Conservation (phyloP, 192 early-diverging fungal genomes). For the Paraglomus occultum region DNA sequence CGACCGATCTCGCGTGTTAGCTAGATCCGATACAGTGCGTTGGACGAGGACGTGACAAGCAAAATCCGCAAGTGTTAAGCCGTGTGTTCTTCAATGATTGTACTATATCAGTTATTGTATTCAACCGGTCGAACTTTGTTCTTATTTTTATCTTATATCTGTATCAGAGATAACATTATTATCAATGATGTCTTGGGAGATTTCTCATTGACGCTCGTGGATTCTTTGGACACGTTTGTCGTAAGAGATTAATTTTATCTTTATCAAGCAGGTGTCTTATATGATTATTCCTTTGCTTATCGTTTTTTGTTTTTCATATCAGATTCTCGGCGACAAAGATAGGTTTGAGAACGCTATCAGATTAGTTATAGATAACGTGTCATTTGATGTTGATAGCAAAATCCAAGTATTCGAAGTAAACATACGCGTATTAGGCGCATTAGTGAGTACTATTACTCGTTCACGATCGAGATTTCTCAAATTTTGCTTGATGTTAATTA, state of each 20-base stretch:
- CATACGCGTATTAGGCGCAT: constrained; percentile 85
- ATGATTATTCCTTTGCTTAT: constrained; percentile 5
- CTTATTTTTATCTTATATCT: not conserved
- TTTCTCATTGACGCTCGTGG: constrained; percentile 90
- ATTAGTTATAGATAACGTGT: constrained; percentile 60
- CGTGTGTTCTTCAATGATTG: constrained; percentile 4
- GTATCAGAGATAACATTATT: constrained; percentile 44
- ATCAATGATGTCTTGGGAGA: constrained; percentile 96
- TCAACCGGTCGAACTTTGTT: not conserved
- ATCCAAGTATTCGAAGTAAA: constrained; percentile 97
- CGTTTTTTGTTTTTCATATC: not conserved
- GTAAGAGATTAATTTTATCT: constrained; percentile 33
- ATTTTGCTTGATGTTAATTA: too few species aligned
- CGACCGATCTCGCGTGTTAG: constrained; percentile 19
- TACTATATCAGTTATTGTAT: not conserved
- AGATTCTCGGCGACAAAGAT: constrained; percentile 63
- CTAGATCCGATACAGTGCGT: constrained; percentile 82
- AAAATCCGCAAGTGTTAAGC: constrained; percentile 50
- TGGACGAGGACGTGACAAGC: constrained; percentile 68
- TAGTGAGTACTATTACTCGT: constrained; percentile 41
- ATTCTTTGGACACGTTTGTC: constrained; percentile 85
- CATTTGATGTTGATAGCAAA: constrained; percentile 79
- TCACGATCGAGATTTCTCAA: not conserved
- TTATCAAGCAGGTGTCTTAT: not conserved
- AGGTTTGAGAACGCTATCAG: constrained; percentile 66